phyloP scores from a whole-genome alignment of 2,329 filamentous ascomycete genomes.

The Colletotrichum sp. region DNA sequence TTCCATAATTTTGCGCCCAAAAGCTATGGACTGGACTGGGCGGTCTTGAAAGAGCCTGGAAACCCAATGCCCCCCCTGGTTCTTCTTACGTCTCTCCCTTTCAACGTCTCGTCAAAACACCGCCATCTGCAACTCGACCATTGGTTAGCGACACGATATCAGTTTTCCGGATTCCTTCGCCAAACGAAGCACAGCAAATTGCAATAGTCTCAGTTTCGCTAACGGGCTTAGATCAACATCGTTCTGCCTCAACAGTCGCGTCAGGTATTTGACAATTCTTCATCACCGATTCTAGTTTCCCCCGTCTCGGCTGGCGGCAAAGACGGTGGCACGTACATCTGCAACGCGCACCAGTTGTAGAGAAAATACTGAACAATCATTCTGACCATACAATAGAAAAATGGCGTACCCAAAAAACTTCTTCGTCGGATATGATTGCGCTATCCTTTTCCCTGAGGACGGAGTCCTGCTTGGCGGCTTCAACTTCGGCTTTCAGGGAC shows the following conservation, averaged over 20 bases:
- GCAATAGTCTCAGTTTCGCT: not conserved
- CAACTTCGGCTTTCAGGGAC: not conserved
- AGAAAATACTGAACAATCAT: not conserved
- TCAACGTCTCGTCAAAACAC: not conserved
- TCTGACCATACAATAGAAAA: not conserved
- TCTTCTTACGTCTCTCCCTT: not conserved
- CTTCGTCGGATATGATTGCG: not conserved
- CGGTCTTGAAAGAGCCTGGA: rapidly evolving
- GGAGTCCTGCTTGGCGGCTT: not conserved
- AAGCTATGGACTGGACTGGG: not conserved
- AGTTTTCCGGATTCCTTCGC: not conserved
- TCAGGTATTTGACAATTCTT: too few relatives aligned
- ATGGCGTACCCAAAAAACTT: not conserved
- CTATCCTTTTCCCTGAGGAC: not conserved
- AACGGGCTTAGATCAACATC: not conserved
- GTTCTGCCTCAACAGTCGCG: not conserved
- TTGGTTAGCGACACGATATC: not conserved
- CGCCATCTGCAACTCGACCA: not conserved
- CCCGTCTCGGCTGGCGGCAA: too few relatives aligned
- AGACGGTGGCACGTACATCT: too few relatives aligned
- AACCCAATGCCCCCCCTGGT: not conserved
- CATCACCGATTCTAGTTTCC: too few relatives aligned
- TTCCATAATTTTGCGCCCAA: not conserved
- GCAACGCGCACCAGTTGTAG: not conserved
- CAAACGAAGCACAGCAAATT: not conserved